Evolutionary conservation across 1,284 basidiomycete species (phyloP).

Genomic region (Inonotus hispidus): DNA sequence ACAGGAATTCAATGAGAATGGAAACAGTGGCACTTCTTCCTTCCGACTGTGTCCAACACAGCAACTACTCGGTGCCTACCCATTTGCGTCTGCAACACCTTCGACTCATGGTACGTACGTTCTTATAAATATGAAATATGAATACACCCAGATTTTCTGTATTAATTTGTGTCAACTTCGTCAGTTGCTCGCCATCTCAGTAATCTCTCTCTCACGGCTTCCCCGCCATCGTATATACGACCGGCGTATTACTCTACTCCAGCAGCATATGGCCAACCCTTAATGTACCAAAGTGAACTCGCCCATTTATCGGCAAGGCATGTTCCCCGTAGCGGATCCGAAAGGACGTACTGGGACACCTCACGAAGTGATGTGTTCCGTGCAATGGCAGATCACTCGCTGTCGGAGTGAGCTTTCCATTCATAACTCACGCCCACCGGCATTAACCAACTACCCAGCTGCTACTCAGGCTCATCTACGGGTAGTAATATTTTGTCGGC

Average conservation of each 20-base stretch:
- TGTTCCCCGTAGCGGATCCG: slow-evolving; percentile 28
- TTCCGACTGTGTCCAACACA: slow-evolving; percentile 33
- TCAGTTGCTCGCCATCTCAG: slow-evolving; percentile 60
- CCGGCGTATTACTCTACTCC: slow-evolving; percentile 45
- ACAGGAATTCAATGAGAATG: not conserved
- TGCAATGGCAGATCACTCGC: slow-evolving; percentile 10
- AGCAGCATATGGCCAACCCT: slow-evolving; percentile 37
- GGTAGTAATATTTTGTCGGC: slow-evolving; percentile 32
- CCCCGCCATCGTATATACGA: slow-evolving; percentile 56
- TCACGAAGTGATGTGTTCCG: slow-evolving; percentile 45
- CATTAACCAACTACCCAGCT: slow-evolving; percentile 19
- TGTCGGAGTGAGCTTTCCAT: slow-evolving; percentile 4
- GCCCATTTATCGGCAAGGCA: slow-evolving; percentile 41
- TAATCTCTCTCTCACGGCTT: slow-evolving; percentile 48
- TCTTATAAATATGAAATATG: no score
- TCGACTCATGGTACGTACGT: slow-evolving; percentile 52
- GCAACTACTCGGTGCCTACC: slow-evolving; percentile 55
- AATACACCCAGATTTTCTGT: slow-evolving; percentile 10
- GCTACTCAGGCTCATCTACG: slow-evolving; percentile 29
- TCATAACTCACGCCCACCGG: slow-evolving; percentile 15
- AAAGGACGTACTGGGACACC: slow-evolving; percentile 48
- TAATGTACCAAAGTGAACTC: slow-evolving; percentile 52
- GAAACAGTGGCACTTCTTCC: not conserved
- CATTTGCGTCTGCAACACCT: slow-evolving; percentile 64
- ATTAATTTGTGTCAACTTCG: not conserved